Base-by-base conservation (phyloP, 75 land plant species). In the Picea glauca region DNA sequence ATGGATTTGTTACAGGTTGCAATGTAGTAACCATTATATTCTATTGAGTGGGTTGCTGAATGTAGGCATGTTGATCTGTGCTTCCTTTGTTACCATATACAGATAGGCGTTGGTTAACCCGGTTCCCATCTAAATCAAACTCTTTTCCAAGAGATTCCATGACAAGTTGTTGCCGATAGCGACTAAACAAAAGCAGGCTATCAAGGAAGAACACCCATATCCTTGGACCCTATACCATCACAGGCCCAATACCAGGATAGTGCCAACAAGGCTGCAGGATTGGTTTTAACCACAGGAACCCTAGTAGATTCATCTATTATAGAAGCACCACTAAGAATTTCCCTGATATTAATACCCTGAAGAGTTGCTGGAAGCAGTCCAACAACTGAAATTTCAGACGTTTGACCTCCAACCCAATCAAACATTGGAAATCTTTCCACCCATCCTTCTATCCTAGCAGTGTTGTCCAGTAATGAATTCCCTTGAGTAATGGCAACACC, bases 21-120 rank as follows among this genome's bases (percentile, higher is more conserved):
- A 0, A 26, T 26, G 26, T 26, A 26, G 26, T 26, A 26, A 26
- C 26, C 26, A 26, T 26, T 26, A 26, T 26, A 26, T 26, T 26
- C 26, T 26, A 26, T 26, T 26, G 26, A 26, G 26, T 26, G 26
- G 78, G 23, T n/a, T 91, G 88, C 26, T 96, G 97, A 79, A 96
- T 96, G 70, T 94, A 96, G 14, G 98, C 96, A 81, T 96, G 98
- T 75, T 95, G 98, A 91, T 95, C 96, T 43, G 96, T 93, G 90
- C 98, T 96, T 66, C 98, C 96, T 84, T 96, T 96, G 76, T 96
- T 96, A 72, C 96, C 98, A 83, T 96, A 96, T 4, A 96, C 96
- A 74, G 91, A 74, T 33, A 96, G 81, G 26, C 98, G 94, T 82
- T 96, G 98, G 87, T 93, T 96, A 11, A 96, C 96, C 94, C 84